Conservation (phyloP, 2,329 filamentous ascomycete species). For the Ustilaginoidea virens region DNA sequence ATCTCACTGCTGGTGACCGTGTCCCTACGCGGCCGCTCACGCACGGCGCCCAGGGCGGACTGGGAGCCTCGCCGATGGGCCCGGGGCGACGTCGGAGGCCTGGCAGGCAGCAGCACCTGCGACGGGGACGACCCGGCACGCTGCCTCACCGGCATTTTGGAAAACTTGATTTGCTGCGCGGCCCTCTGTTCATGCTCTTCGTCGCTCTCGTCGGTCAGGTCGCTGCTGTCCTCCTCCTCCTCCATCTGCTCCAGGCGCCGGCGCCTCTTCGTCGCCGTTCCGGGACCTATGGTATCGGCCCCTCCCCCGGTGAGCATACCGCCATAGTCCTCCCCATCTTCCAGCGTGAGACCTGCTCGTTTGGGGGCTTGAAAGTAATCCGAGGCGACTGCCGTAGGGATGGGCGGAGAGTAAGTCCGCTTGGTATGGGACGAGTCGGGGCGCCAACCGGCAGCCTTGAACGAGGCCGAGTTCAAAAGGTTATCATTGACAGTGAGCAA, state of each 20-base stretch:
- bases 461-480: slow-evolving; percentile 65
- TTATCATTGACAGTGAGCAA: slow-evolving; percentile 68
- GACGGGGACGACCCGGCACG: slow-evolving; percentile 82
- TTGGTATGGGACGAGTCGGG: slow-evolving; percentile 61
- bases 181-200: slow-evolving; percentile 62
- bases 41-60: slow-evolving; percentile 53
- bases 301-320: slow-evolving; percentile 55
- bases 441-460: slow-evolving; percentile 71
- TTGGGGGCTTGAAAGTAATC: slow-evolving; percentile 70
- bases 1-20: slow-evolving; percentile 73
- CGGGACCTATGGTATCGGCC: slow-evolving; percentile 53
- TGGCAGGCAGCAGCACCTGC: slow-evolving; percentile 47
- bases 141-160: slow-evolving; percentile 81
- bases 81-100: slow-evolving; percentile 37
- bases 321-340: slow-evolving; percentile 57
- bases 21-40: slow-evolving; percentile 54
- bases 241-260: slow-evolving; percentile 58
- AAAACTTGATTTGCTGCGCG: slow-evolving; percentile 85
- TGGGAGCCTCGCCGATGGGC: slow-evolving; percentile 50
- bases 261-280: slow-evolving; percentile 50
- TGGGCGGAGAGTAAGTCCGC: slow-evolving; percentile 72
- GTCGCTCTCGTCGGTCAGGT: slow-evolving; percentile 72
- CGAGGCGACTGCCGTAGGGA: slow-evolving; percentile 65
- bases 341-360: slow-evolving; percentile 45
- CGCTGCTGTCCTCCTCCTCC: slow-evolving; percentile 75